Conservation (phyloP, 257 asterid species). For the Solanum megistacrolobum region DNA sequence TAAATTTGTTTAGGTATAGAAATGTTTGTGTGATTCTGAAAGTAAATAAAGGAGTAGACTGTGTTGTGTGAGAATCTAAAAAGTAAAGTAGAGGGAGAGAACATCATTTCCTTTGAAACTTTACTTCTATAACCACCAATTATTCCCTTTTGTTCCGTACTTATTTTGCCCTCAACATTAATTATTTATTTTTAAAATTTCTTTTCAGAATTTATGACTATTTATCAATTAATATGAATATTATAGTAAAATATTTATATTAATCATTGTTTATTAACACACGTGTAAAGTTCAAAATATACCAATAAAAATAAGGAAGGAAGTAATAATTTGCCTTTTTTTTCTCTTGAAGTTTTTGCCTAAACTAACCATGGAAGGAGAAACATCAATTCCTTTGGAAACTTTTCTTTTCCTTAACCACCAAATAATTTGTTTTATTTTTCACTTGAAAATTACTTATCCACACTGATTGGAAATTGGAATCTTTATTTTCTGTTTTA, state of each 20-base stretch:
- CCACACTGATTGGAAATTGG: neutral
- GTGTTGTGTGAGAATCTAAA: neutral
- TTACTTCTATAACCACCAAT: neutral
- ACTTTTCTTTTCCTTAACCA: neutral
- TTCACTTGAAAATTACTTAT: neutral
- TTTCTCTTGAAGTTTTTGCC: neutral
- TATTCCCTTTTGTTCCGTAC: neutral
- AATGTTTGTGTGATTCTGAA: neutral
- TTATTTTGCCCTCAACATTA: too few species aligned
- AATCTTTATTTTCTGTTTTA: too few species aligned
- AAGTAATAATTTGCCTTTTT: neutral
- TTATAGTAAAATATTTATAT: neutral
- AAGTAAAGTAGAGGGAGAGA: neutral
- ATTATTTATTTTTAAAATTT: too few species aligned
- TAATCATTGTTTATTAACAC: neutral
- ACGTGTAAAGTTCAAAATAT: too few species aligned
- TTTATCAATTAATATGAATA: too few species aligned
- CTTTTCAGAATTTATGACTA: too few species aligned
- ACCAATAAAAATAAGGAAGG: neutral
- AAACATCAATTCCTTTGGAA: neutral
- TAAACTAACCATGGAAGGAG: neutral
- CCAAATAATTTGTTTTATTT: neutral
- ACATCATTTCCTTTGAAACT: neutral
- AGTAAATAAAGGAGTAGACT: slow-evolving; percentile 34
- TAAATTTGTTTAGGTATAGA: neutral